These are phyloP conservation scores for Anisodus tanguticus DNA, from an alignment of 257 asterid genomes.

Conservation along the genomic window DNA sequence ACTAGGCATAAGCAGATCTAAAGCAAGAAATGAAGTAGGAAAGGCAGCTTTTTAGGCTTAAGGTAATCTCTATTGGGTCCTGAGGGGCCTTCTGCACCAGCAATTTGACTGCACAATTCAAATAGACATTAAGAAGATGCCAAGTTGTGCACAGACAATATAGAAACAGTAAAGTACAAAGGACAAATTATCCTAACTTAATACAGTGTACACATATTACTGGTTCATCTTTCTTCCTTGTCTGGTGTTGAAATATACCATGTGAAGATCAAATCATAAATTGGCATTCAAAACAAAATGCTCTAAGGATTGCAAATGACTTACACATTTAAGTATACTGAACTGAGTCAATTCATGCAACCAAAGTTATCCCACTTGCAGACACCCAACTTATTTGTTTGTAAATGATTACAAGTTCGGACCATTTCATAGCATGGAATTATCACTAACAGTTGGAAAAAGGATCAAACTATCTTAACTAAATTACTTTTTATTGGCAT, in stretches of 20 bases:
- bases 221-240: neutral
- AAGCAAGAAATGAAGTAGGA: neutral
- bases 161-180: too few relatives aligned
- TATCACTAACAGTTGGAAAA: neutral
- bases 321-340: neutral
- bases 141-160: neutral
- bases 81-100: conserved; percentile 89
- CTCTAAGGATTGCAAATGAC: neutral
- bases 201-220: neutral
- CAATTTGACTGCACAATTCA: conserved; percentile 71
- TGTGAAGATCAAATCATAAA: neutral
- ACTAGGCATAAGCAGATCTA: neutral
- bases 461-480: neutral
- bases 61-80: conserved; percentile 96
- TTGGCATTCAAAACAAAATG: neutral
- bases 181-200: neutral
- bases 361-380: neutral
- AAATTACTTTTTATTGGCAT: neutral
- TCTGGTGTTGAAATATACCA: neutral
- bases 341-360: neutral
- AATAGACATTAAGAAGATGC: neutral
- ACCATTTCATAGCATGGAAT: neutral
- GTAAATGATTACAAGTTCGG: neutral
- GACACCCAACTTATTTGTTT: neutral
- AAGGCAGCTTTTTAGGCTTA: neutral